Conservation (phyloP, 1,284 basidiomycete species). For the Naganishia sp. region DNA sequence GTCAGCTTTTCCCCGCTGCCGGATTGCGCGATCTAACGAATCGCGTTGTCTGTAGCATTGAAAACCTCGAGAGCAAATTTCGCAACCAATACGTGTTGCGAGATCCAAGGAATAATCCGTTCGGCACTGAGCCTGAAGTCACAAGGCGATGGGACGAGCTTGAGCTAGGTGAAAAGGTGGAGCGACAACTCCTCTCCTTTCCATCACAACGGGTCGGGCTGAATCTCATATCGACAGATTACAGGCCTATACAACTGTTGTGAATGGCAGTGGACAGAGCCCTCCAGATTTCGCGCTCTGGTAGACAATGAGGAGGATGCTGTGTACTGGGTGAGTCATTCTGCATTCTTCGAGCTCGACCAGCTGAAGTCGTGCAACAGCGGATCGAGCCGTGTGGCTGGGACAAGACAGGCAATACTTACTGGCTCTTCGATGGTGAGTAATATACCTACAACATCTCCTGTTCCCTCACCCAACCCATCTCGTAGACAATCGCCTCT, state of each 20-base stretch:
- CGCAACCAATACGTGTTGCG: constrained; percentile 52
- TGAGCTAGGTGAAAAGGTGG: constrained; percentile 55
- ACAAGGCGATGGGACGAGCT: constrained; percentile 55
- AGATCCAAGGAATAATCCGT: constrained; percentile 40
- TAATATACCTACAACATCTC: not conserved
- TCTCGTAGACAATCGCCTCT: constrained; percentile 59
- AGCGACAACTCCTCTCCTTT: not conserved
- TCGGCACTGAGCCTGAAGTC: constrained; percentile 50
- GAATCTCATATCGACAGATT: constrained; percentile 41
- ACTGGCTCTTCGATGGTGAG: constrained; percentile 60
- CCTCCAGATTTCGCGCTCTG: constrained; percentile 57
- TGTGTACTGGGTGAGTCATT: constrained; percentile 54
- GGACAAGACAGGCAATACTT: constrained; percentile 59
- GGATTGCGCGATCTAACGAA: no score
- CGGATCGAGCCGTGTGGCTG: constrained; percentile 59
- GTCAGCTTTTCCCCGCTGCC: not conserved
- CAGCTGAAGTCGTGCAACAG: constrained; percentile 38
- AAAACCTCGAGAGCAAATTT: constrained; percentile 50
- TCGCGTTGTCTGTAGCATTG: constrained; percentile 37
- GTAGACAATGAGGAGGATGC: constrained; percentile 57
- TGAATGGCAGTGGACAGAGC: constrained; percentile 60
- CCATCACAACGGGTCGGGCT: not conserved
- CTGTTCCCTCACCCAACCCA: not conserved
- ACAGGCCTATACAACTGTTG: constrained; percentile 56
- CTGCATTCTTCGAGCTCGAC: no score